A percentile compares a stretch with the other conserved stretches of the same genome.
Conservation (phyloP, 2,329 filamentous ascomycete species). For the Sclerotinia glacialis region DNA sequence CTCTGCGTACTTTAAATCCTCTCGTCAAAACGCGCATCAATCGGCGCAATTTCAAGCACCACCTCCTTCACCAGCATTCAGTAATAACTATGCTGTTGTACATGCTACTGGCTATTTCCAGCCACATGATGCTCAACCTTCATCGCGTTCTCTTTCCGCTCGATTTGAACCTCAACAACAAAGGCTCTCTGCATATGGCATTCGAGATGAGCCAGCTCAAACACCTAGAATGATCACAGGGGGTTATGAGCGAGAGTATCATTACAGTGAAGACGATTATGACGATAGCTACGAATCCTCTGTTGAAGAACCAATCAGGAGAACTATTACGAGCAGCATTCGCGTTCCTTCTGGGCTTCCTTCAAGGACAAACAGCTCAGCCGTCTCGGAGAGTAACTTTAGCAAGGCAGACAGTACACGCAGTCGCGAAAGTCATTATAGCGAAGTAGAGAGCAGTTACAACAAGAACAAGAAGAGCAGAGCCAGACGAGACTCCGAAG, state of each 20-base stretch:
- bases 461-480: conserved; percentile 20
- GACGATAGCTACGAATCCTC: conserved; percentile 17
- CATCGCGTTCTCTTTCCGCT: conserved; percentile 28
- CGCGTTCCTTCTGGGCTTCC: conserved; percentile 15
- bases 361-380: conserved; percentile 13
- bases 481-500: conserved; percentile 28
- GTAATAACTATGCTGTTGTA: conserved; percentile 13
- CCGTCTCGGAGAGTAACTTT: conserved; percentile 12
- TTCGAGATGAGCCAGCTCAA: conserved; percentile 15
- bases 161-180: conserved; percentile 33
- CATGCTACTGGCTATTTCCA: conserved; percentile 9
- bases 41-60: conserved; percentile 11
- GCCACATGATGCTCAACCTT: conserved; percentile 8
- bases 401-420: conserved; percentile 15
- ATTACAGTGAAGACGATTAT: conserved; percentile 17
- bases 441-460: conserved; percentile 14
- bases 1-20: conserved; percentile 16
- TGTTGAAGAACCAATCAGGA: conserved; percentile 4
- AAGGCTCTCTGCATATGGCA: conserved; percentile 28
- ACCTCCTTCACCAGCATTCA: conserved; percentile 20
- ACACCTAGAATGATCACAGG: conserved; percentile 17
- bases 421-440: conserved; percentile 22
- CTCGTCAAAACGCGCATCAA: neutral
- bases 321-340: conserved; percentile 16
- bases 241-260: conserved; percentile 15